Evolutionary conservation across 2,329 filamentous ascomycete genomes (phyloP).

Genomic region (Clonostachys rosea): DNA sequence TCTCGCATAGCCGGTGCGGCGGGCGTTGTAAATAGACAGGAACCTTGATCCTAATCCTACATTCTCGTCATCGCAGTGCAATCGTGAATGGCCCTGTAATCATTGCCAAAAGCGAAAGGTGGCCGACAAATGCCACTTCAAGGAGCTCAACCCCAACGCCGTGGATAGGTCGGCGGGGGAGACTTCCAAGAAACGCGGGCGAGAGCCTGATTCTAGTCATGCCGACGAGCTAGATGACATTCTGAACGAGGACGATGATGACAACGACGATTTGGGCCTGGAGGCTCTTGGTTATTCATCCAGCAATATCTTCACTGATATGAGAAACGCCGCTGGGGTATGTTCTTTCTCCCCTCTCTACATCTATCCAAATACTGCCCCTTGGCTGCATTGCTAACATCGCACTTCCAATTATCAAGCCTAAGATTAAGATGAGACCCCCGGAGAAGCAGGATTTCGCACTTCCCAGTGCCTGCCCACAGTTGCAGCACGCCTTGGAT

Average conservation of each 20-base stretch:
- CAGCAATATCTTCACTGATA: slow-evolving; percentile 20
- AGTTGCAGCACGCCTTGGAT: slow-evolving; percentile 21
- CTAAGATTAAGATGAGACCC: slow-evolving; percentile 9
- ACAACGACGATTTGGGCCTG: slow-evolving; percentile 18
- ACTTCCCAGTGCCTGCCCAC: slow-evolving; percentile 13
- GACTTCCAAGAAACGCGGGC: slow-evolving; percentile 3
- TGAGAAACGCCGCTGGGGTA: slow-evolving; percentile 17
- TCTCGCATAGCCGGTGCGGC: neutral
- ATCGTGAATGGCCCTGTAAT: slow-evolving; percentile 31
- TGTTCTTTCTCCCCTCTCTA: neutral
- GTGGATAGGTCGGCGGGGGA: slow-evolving; percentile 11
- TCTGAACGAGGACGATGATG: slow-evolving; percentile 1
- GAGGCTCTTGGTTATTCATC: slow-evolving; percentile 27
- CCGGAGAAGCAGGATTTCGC: slow-evolving; percentile 9
- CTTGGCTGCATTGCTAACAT: neutral
- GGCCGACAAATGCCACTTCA: slow-evolving; percentile 26
- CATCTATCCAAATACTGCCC: neutral
- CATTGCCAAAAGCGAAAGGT: slow-evolving; percentile 33
- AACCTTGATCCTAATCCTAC: neutral
- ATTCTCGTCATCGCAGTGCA: slow-evolving; percentile 20
- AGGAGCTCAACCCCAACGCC: slow-evolving; percentile 7
- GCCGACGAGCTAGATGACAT: slow-evolving; percentile 10
- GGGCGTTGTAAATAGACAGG: too few relatives aligned
- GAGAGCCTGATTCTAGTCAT: slow-evolving; percentile 5
- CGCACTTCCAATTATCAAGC: slow-evolving; percentile 4